A percentile compares a stretch with the other conserved stretches of the same genome.
These are phyloP conservation scores for Stentor roeselii DNA, from an alignment of 73 alveolate genomes.

Conservation along the genomic window DNA sequence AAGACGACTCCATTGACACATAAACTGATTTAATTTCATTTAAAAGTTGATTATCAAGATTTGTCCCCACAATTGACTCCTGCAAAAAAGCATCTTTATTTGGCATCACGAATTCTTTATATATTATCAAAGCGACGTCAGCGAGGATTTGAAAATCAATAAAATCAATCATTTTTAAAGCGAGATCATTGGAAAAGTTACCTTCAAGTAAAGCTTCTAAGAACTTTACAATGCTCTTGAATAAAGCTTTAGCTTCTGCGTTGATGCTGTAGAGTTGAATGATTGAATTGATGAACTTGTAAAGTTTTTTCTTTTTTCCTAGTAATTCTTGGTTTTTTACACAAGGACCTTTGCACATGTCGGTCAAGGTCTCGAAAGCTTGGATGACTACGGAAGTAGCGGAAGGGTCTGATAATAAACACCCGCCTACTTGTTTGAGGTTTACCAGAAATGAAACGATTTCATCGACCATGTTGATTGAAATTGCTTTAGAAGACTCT, in stretches of 20 bases:
- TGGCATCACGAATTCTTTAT: background rate
- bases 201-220: conserved; percentile 17
- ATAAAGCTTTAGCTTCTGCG: background rate
- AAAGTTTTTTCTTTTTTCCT: conserved; percentile 41
- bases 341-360: conserved; percentile 46
- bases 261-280: background rate
- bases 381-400: conserved; percentile 2
- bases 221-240: background rate
- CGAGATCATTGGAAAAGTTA: background rate
- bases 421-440: background rate
- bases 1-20: background rate
- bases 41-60: background rate
- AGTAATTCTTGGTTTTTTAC: conserved; percentile 26
- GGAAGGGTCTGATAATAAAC: background rate
- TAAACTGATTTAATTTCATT: too few species aligned
- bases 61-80: background rate
- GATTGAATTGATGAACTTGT: conserved; percentile 31
- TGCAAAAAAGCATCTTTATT: background rate
- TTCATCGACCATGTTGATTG: conserved; percentile 7
- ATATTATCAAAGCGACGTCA: background rate
- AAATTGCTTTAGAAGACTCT: background rate
- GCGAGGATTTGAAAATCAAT: background rate
- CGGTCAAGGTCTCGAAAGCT: conserved; percentile 34
- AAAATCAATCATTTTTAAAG: background rate
- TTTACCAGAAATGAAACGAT: background rate